These are phyloP conservation scores for Gnetum montanum DNA, from an alignment of 75 land plant species.

Conservation along the genomic window DNA sequence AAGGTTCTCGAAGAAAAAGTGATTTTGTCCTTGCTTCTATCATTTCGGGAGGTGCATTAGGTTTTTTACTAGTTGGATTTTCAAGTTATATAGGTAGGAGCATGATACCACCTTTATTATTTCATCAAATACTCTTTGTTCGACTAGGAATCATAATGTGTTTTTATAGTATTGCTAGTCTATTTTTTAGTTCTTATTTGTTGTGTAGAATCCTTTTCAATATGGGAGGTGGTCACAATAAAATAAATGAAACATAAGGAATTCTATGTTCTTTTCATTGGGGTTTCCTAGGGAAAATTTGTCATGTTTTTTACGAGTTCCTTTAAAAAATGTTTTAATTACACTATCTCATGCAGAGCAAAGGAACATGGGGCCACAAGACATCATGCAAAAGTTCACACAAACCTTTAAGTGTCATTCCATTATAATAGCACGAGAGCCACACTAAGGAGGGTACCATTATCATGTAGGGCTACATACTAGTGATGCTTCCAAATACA, in stretches of 20 bases:
- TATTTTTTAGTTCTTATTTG: background rate
- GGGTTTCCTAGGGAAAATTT: background rate
- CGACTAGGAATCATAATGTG: background rate
- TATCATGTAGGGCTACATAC: too few species aligned
- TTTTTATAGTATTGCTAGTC: background rate
- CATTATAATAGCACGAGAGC: too few species aligned
- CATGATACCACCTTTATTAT: background rate
- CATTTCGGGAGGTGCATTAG: slow-evolving; percentile 4
- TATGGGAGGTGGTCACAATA: background rate
- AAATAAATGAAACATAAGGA: background rate
- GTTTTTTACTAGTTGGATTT: background rate
- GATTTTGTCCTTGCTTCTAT: background rate
- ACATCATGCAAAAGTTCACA: too few species aligned
- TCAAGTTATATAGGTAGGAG: background rate
- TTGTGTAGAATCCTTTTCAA: background rate
- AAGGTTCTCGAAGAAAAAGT: background rate
- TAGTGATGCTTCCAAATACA: too few species aligned
- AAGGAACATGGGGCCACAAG: background rate
- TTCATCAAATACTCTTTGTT: background rate
- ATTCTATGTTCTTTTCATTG: background rate
- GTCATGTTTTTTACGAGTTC: background rate
- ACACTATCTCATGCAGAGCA: background rate
- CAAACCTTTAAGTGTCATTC: too few species aligned
- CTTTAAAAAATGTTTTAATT: background rate
- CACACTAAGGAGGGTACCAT: too few species aligned